phyloP scores from a whole-genome alignment of 805 yeast species.

The Starmera pachycereana region DNA sequence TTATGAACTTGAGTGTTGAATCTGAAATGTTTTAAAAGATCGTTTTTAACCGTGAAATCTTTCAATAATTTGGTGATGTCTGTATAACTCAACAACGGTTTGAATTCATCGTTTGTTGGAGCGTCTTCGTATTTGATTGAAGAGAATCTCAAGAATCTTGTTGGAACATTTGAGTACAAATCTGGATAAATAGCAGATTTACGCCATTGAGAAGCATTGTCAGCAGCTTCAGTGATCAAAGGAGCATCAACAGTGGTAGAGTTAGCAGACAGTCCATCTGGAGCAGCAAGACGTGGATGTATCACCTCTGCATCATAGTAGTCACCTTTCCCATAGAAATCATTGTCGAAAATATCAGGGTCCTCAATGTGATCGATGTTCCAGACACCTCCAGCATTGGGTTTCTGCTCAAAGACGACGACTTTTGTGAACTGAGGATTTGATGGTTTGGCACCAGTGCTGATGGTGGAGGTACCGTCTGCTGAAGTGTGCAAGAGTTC shows the following conservation, averaged over 20 bases:
- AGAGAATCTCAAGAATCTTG: constrained; percentile 26
- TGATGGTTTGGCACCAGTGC: constrained; percentile 1
- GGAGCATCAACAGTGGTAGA: constrained; percentile 9
- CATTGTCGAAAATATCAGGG: constrained; percentile 13
- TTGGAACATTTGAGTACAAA: constrained; percentile 31
- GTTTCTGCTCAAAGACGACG: constrained; percentile 32
- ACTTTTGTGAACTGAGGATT: constrained; percentile 21
- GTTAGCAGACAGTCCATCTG: constrained; percentile 6
- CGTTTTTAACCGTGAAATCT: constrained; percentile 19
- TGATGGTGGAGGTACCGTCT: constrained; percentile 20
- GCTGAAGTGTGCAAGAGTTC: constrained; percentile 21
- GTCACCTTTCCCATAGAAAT: constrained; percentile 17
- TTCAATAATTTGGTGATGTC: constrained; percentile 21
- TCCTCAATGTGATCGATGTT: constrained; percentile 12
- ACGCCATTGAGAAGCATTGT: constrained; percentile 27
- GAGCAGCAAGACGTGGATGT: constrained; percentile 10
- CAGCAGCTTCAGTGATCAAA: constrained; percentile 12
- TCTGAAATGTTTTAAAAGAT: constrained; percentile 23
- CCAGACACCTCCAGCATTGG: constrained; percentile 34
- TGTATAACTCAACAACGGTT: constrained; percentile 26
- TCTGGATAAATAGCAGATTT: constrained; percentile 25
- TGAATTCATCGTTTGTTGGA: constrained; percentile 14
- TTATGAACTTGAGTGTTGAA: constrained; percentile 28
- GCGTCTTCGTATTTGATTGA: constrained; percentile 21
- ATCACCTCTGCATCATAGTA: constrained; percentile 24